Evolutionary conservation across 2,329 filamentous ascomycete species (phyloP).

Genomic region (Curvularia eragrostidis): DNA sequence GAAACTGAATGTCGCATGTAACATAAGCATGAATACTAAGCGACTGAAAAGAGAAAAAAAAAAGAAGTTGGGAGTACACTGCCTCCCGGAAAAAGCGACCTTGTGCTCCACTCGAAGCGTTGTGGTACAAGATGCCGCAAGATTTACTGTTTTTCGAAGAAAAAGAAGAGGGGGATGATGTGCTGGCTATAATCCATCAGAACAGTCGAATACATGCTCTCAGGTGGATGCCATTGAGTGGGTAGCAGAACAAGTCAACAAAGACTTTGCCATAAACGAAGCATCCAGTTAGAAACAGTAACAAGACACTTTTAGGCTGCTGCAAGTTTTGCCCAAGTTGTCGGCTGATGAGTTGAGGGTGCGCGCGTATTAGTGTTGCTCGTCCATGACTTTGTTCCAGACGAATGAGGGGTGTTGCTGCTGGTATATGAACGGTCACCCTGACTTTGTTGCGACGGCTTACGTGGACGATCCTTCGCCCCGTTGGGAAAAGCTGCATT

Average conservation of each 20-base stretch:
- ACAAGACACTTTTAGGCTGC: slow-evolving; percentile 25
- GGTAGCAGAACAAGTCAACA: neutral
- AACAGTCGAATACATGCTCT: slow-evolving; percentile 14
- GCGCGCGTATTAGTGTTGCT: slow-evolving; percentile 33
- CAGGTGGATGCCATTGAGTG: slow-evolving; percentile 7
- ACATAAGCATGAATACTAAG: slow-evolving; percentile 21
- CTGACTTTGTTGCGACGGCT: slow-evolving; percentile 41
- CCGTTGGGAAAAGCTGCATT: slow-evolving; percentile 25
- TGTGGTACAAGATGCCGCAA: slow-evolving; percentile 33
- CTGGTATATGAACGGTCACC: slow-evolving; percentile 33
- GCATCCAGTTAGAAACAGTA: neutral
- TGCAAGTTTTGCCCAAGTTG: slow-evolving; percentile 36
- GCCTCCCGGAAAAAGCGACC: slow-evolving; percentile 27
- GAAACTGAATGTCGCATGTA: slow-evolving; percentile 12
- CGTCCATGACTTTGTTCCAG: slow-evolving; percentile 36
- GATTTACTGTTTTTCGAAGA: slow-evolving; percentile 26
- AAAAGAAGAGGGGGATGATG: slow-evolving; percentile 22
- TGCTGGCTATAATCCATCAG: slow-evolving; percentile 14
- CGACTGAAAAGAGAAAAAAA: slow-evolving; percentile 18
- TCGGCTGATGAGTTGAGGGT: slow-evolving; percentile 24
- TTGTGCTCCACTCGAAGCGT: slow-evolving; percentile 32
- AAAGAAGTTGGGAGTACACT: slow-evolving; percentile 22
- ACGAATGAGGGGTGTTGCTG: slow-evolving; percentile 32
- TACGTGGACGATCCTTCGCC: slow-evolving; percentile 39
- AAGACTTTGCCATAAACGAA: neutral